Evolutionary conservation across 2,329 filamentous ascomycete species (phyloP).

Genomic region (Apiospora kogelbergensis): DNA sequence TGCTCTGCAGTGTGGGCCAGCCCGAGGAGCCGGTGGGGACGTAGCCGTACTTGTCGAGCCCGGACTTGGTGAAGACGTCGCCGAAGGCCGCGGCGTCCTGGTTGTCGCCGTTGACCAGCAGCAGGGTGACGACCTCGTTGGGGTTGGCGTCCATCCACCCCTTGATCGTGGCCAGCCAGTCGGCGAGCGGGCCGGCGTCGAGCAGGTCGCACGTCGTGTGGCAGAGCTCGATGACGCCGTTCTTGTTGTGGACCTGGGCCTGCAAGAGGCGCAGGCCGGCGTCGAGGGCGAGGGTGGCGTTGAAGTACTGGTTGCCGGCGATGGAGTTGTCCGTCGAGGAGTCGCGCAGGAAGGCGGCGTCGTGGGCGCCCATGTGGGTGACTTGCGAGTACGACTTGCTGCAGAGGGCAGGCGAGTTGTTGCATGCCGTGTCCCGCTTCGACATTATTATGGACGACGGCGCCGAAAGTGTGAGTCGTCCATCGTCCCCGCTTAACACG

Average conservation of each 20-base stretch:
- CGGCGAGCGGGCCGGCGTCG: constrained; percentile 65
- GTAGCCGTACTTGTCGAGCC: constrained; percentile 63
- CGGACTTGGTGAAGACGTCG: constrained; percentile 53
- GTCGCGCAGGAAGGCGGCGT: constrained; percentile 71
- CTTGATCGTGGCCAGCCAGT: constrained; percentile 65
- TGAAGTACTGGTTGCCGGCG: constrained; percentile 72
- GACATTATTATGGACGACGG: not conserved
- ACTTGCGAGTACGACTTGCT: constrained; percentile 70
- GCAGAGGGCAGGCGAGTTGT: constrained; percentile 78
- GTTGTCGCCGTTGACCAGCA: constrained; percentile 70
- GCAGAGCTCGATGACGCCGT: constrained; percentile 64
- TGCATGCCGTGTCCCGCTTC: constrained; percentile 55
- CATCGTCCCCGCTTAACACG: not conserved
- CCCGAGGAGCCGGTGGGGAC: constrained; percentile 46
- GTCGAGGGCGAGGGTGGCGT: constrained; percentile 68
- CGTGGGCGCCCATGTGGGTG: constrained; percentile 76
- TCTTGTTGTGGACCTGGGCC: constrained; percentile 66
- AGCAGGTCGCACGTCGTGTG: constrained; percentile 67
- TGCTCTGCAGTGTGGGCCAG: constrained; percentile 72
- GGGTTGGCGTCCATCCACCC: constrained; percentile 68
- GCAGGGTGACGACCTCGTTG: constrained; percentile 73
- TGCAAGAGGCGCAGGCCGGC: constrained; percentile 71
- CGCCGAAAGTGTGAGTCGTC: not conserved
- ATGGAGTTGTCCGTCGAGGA: constrained; percentile 58
- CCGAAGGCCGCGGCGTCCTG: constrained; percentile 56